Evolutionary conservation across 2,329 filamentous ascomycete genomes (phyloP).

Genomic region (Colletotrichum kahawae): DNA sequence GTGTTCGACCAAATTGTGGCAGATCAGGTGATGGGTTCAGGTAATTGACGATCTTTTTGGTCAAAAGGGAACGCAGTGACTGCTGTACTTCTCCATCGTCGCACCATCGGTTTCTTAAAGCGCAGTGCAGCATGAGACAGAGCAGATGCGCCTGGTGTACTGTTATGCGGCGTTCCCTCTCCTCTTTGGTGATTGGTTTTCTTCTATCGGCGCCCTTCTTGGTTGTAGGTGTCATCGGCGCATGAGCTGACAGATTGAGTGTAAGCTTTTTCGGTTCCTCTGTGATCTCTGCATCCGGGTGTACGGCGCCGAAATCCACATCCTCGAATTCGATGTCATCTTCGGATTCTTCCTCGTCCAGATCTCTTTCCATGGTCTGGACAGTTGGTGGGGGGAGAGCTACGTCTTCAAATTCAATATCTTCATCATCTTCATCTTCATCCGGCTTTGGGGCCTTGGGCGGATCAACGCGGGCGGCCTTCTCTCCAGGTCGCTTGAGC

Average conservation of each 20-base stretch:
- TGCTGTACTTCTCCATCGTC: slow-evolving; percentile 75
- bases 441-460: slow-evolving; percentile 18
- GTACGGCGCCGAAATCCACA: slow-evolving; percentile 44
- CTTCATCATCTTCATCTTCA: slow-evolving; percentile 43
- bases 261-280: slow-evolving; percentile 45
- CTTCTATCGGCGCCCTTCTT: slow-evolving; percentile 44
- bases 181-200: slow-evolving; percentile 58
- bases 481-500: slow-evolving; percentile 34
- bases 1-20: slow-evolving; percentile 76
- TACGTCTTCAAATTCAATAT: slow-evolving; percentile 57
- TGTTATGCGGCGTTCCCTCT: slow-evolving; percentile 65
- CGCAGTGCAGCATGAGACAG: slow-evolving; percentile 79
- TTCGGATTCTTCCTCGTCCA: slow-evolving; percentile 47
- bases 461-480: slow-evolving; percentile 3
- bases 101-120: slow-evolving; percentile 86
- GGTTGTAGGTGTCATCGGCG: slow-evolving; percentile 33
- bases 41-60: slow-evolving; percentile 67
- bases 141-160: slow-evolving; percentile 89
- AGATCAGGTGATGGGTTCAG: slow-evolving; percentile 72
- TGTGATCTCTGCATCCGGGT: slow-evolving; percentile 25
- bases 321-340: slow-evolving; percentile 53
- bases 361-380: slow-evolving; percentile 56
- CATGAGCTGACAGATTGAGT: slow-evolving; percentile 57
- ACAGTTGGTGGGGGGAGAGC: slow-evolving; percentile 50
- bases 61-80: slow-evolving; percentile 67